Conservation (phyloP, 192 early-diverging fungal species). For the Backusella psychrophila region DNA sequence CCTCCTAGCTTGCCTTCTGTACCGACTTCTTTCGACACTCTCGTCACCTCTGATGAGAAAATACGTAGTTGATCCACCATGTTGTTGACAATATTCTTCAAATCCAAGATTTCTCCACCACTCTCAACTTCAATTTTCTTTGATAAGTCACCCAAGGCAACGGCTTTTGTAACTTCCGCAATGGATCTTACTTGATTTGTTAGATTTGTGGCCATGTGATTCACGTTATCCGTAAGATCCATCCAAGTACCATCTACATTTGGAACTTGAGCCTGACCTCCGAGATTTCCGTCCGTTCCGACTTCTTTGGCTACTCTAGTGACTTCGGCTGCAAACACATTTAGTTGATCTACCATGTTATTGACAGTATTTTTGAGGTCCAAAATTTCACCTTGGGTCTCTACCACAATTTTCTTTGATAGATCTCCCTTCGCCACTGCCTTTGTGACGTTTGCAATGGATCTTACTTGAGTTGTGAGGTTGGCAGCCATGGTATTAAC, state of each 20-base stretch:
- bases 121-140: constrained; percentile 61
- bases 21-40: constrained; percentile 61
- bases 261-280: constrained; percentile 57
- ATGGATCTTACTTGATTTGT: constrained; percentile 60
- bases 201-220: constrained; percentile 56
- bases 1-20: constrained; percentile 67
- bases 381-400: constrained; percentile 66
- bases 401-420: constrained; percentile 56
- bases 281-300: constrained; percentile 67
- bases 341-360: constrained; percentile 65
- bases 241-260: constrained; percentile 64
- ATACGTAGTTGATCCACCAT: constrained; percentile 68
- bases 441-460: constrained; percentile 58
- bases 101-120: constrained; percentile 64
- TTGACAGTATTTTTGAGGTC: constrained; percentile 74
- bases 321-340: constrained; percentile 58
- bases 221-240: constrained; percentile 61
- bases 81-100: constrained; percentile 65
- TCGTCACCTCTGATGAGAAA: constrained; percentile 60
- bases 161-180: constrained; percentile 58
- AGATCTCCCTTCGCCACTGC: constrained; percentile 61
- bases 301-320: constrained; percentile 72
- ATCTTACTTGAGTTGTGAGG: constrained; percentile 56
- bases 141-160: constrained; percentile 62
- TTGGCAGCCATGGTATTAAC: constrained; percentile 62